Base-by-base conservation (phyloP, 2,329 filamentous ascomycete species). In the Stachybotrys chlorohalonatus region DNA sequence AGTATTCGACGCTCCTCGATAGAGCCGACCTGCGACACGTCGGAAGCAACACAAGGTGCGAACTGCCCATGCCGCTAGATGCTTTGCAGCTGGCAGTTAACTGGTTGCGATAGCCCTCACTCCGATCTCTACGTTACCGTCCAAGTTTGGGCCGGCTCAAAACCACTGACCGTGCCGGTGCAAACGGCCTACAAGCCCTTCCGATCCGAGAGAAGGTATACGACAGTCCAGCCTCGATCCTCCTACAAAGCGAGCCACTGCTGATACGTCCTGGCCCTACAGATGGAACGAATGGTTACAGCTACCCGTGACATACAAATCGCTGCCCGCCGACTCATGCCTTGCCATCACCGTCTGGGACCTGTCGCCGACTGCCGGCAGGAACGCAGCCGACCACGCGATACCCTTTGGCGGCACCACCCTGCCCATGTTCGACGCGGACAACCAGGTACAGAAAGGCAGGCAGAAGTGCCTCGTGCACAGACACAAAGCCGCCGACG, bases 211-310 rank as follows among this genome's bases (percentile, higher is more conserved):
- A 75, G 85, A 73, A 82, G 76, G 78, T 85, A 61, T 53, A 68
- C 51, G 30, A 46, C n/a, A 24, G 24, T 24, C n/a, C 36, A 50
- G 16, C 2, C 36, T 42, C 9, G 3, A n/a, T 17, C 13, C 11
- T 42, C 46, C 39, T 30, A 6, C 49, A n/a, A 16, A 24, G 24
- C 24, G 52, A 51, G 53, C 62, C 50, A 63, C 54, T 30, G 31
- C 51, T 49, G 30, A 31, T 30, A 15, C 52, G 46, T 16, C 24
- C 17, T 11, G 55, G 30, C 62, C 58, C 54, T 49, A 65, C 56
- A 85, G 84, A 66, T 96, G 94, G 94, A 96, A 95, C 68, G 93
- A 97, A 74, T 99, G 95, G 94, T 82, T 99, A 31, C 84, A 87
- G 36, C 75, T 99, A 46, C 93, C 94, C 0, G 84, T 97, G 57